phyloP scores from a whole-genome alignment of 805 yeast genomes.

The Candida gorgasii region DNA sequence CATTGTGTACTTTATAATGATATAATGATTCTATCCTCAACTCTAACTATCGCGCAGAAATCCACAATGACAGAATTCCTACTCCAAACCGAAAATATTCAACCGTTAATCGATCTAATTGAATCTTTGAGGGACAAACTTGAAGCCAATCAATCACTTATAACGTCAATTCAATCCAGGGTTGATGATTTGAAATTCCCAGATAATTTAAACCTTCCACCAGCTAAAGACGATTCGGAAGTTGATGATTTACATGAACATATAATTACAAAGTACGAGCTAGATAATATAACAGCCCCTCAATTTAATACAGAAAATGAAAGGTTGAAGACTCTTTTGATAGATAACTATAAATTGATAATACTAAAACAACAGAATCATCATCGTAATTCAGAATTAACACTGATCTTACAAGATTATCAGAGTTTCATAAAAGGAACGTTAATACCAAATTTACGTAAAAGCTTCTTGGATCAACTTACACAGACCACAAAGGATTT shows the following conservation, averaged over 20 bases:
- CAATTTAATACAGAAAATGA: conserved; percentile 15
- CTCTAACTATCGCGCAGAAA: not conserved
- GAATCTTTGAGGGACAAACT: conserved; percentile 17
- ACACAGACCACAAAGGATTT: conserved; percentile 3
- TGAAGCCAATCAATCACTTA: conserved; percentile 22
- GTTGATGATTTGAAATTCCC: conserved; percentile 2
- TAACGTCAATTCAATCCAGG: not conserved
- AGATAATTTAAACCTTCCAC: not conserved
- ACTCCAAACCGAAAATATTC: conserved; percentile 32
- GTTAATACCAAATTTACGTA: conserved; percentile 30
- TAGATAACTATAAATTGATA: conserved; percentile 29
- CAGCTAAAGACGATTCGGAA: not conserved
- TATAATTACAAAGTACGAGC: conserved; percentile 22
- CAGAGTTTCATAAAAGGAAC: conserved; percentile 28
- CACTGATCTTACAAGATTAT: conserved; percentile 26
- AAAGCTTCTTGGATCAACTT: conserved; percentile 15
- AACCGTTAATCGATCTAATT: conserved; percentile 28
- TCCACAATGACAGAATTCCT: conserved; percentile 15
- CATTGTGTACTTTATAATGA: conserved; percentile 8
- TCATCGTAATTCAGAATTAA: conserved; percentile 25
- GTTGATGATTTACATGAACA: conserved; percentile 13
- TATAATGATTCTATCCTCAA: conserved; percentile 7
- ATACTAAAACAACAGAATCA: conserved; percentile 20
- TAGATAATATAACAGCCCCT: conserved; percentile 15
- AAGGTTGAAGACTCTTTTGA: conserved; percentile 23